A percentile compares a stretch with the other conserved stretches of the same genome.
phyloP scores from a whole-genome alignment of 1,284 basidiomycete species.

The Boletellus deceptivus region DNA sequence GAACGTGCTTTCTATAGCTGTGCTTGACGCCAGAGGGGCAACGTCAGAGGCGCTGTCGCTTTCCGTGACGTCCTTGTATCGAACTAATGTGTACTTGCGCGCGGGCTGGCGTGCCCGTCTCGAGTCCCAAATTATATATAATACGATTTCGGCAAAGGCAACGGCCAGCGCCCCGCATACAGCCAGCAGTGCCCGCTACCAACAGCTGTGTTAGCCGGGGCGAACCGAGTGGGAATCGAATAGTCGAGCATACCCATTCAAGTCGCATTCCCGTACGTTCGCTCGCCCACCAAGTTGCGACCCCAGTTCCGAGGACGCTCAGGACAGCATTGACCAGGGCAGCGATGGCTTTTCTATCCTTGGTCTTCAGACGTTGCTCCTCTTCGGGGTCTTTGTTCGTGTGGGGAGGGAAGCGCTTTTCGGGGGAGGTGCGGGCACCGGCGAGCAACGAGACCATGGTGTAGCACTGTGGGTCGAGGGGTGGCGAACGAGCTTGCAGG shows the following conservation, averaged over 20 bases:
- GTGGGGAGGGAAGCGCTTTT: slow-evolving; percentile 59
- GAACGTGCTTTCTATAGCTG: slow-evolving; percentile 12
- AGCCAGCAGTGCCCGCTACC: slow-evolving; percentile 60
- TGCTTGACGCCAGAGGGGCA: slow-evolving; percentile 19
- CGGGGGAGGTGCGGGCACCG: slow-evolving; percentile 69
- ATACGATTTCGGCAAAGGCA: slow-evolving; percentile 60
- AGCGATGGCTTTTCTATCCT: slow-evolving; percentile 64
- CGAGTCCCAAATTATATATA: slow-evolving; percentile 73
- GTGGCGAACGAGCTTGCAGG: slow-evolving; percentile 44
- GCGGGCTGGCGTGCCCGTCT: slow-evolving; percentile 34
- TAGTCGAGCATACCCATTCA: slow-evolving; percentile 56
- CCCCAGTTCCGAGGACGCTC: slow-evolving; percentile 63
- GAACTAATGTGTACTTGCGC: slow-evolving; percentile 16
- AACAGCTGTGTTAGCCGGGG: slow-evolving; percentile 7
- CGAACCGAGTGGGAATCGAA: not conserved
- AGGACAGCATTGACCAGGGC: slow-evolving; percentile 68
- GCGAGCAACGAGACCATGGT: slow-evolving; percentile 73
- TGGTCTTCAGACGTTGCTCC: slow-evolving; percentile 38
- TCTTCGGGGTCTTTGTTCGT: slow-evolving; percentile 41
- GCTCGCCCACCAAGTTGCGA: slow-evolving; percentile 71
- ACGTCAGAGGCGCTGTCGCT: slow-evolving; percentile 9
- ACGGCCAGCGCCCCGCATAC: slow-evolving; percentile 59
- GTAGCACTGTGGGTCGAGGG: slow-evolving; percentile 54
- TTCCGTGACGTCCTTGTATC: slow-evolving; percentile 35
- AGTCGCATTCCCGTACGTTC: slow-evolving; percentile 58